Evolutionary conservation across 2,329 filamentous ascomycete species (phyloP).

Genomic region (Ophiostoma sp.): DNA sequence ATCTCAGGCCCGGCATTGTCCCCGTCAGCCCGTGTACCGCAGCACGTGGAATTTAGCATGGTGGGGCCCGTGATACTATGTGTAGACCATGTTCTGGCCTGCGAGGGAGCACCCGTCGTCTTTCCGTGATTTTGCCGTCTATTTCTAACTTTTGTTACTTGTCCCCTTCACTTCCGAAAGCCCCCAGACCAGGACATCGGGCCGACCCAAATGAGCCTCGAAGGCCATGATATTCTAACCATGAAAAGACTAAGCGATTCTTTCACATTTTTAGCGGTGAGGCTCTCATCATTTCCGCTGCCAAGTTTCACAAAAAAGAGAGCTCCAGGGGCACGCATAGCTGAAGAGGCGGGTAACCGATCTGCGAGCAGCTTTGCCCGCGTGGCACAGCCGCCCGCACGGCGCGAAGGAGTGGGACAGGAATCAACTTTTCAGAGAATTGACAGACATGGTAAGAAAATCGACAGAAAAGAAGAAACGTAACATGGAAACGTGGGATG

Average conservation of each 20-base stretch:
- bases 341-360: not conserved
- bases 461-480: not conserved
- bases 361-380: constrained; percentile 7
- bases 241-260: not conserved
- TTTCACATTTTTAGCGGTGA: not conserved
- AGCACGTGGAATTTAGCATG: not conserved
- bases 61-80: not conserved
- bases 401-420: not conserved
- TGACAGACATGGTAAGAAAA: not conserved
- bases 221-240: not conserved
- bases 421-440: not conserved
- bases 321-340: not conserved
- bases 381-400: not conserved
- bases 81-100: not conserved
- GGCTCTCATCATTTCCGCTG: not conserved
- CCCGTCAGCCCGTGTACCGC: not conserved
- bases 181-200: not conserved
- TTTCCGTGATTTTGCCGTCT: not conserved
- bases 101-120: not conserved
- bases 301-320: not conserved
- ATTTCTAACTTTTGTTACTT: not conserved
- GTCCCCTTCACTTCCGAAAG: too few species aligned
- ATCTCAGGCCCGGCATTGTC: not conserved
- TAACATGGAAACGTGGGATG: constrained; percentile 1
- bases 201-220: too few species aligned